Conservation (phyloP, 2,329 filamentous ascomycete species). For the Nothophaeocryptopus gaeumannii region DNA sequence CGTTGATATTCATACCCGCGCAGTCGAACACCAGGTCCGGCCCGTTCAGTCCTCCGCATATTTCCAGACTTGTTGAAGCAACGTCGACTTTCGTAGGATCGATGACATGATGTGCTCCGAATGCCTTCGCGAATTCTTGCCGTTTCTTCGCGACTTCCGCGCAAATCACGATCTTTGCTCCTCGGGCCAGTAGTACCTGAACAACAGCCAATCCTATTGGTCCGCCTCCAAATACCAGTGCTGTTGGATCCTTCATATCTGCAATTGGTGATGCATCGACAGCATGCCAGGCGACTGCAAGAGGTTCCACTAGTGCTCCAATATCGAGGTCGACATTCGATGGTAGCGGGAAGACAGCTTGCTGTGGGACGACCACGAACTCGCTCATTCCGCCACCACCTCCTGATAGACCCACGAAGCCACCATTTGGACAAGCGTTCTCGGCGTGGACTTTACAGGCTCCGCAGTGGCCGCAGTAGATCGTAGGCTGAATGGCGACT, state of each 20-base stretch:
- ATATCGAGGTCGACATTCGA: slow-evolving; percentile 53
- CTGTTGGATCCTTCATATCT: slow-evolving; percentile 41
- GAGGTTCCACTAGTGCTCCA: slow-evolving; percentile 61
- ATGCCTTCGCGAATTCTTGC: slow-evolving; percentile 51
- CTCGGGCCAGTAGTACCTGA: slow-evolving; percentile 55
- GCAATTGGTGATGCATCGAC: slow-evolving; percentile 51
- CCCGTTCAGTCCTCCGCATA: slow-evolving; percentile 49
- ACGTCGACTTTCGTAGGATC: slow-evolving; percentile 54
- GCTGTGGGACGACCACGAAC: slow-evolving; percentile 50
- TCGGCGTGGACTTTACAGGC: slow-evolving; percentile 53
- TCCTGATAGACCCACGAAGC: slow-evolving; percentile 45
- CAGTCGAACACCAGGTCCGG: slow-evolving; percentile 62
- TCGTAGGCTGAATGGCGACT: slow-evolving; percentile 60
- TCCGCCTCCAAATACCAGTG: slow-evolving; percentile 59
- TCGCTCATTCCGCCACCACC: slow-evolving; percentile 57
- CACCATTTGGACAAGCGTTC: slow-evolving; percentile 59
- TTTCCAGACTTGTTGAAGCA: slow-evolving; percentile 43
- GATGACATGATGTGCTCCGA: slow-evolving; percentile 56
- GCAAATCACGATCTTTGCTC: slow-evolving; percentile 56
- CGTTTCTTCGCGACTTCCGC: slow-evolving; percentile 54
- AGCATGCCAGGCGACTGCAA: slow-evolving; percentile 65
- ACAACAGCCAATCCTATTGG: slow-evolving; percentile 61
- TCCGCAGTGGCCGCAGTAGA: slow-evolving; percentile 56
- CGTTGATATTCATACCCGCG: slow-evolving; percentile 38
- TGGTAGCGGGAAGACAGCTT: slow-evolving; percentile 52